Base-by-base conservation (phyloP, 257 asterid species). In the Osmanthus fragrans region DNA sequence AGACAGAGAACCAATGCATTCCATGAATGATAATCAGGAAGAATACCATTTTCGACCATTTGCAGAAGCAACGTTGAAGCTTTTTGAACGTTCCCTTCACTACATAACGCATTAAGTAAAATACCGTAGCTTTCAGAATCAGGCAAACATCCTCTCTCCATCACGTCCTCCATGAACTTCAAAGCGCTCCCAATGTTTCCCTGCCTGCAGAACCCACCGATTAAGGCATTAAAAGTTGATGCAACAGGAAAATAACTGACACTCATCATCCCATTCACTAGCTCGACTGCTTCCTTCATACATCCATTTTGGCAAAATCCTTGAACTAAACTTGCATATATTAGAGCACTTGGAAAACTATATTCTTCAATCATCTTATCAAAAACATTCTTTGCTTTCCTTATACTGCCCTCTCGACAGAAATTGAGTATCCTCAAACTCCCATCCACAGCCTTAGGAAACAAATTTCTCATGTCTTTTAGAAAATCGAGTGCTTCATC, bases 121-220 rank as follows among this genome's bases (percentile, higher is more conserved):
- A 80, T 67, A 27, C 85, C 76, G 47, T 88, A 96, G 80, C 92
- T 96, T 79, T 83, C 91, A 69, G 76, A 79, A 82, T 94, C 90
- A 36, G 85, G 85, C 36, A 73, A 80, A 49, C 87, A 85, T 7
- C 92, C 88, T 80, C 93, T 87, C 70, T 71, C 80, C 80, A 72
- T 81, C 84, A 93, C 71, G 49, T 96, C 97, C 80, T 92, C 96
- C 89, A 92, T 47, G 25, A 96, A 81, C 85, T 86, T 87, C 67
- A 75, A 7, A 0, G 96, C 99, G 45, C 66, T 77, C 54, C 76
- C 82, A 40, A 78, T 72, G 80, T 84, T 90, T 5, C 92, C 93
- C 80, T 82, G 91, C 79, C 71, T 73, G 85, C 92, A 90, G 64
- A 96, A 88, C 54, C 89, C 88, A 37, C 73, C 37, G 67, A 93